Base-by-base conservation (phyloP, 2,329 filamentous ascomycete genomes). In the Claviceps cyperi region DNA sequence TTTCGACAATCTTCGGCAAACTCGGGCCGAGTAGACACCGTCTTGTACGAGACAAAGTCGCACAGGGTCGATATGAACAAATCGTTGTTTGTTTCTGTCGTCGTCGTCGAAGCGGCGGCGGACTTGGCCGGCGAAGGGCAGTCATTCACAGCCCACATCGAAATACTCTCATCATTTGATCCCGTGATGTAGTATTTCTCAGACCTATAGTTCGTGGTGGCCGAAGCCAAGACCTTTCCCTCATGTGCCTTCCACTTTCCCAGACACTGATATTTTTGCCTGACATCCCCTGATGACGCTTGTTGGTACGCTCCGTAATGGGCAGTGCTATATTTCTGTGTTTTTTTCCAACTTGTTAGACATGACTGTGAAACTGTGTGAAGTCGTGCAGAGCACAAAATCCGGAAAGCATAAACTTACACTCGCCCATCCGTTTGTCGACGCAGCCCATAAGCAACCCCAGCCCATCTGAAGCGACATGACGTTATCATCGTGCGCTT, bases 121-220 rank as follows among this genome's bases (percentile, higher is more conserved):
- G 68, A 69, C 14, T 57, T 58, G 35, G 15, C 14, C 3, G 32
- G 19, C 2, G 57, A 59, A 2, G 58, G 56, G 2, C 60, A 59
- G 49, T 70, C 69, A 3, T 72, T 68, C 48, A 94, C 75, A 56
- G 91, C 81, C 92, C 92, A 98, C 19, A 97, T 78, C 7, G 87
- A 85, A 24, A 98, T 80, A 0, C 82, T 84, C 61, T 89, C 84
- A 65, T 98, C 92, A 59, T 94, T 98, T 46, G 88, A 90, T 8
- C 92, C 92, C 0, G 91, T 96, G 47, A 95, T 88, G 62, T 88
- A 92, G n/a, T 92, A 79, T n/a, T 84, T 78, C 52, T 85, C 79
- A 47, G 79, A 77, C 32, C 83, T 77, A 62, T 84, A 79, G 1
- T 72, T 80, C 0, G 83, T 83, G 17, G 84, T 78, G 0, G 86